Base-by-base conservation (phyloP, 371 early-diverging fungal genomes). In the Parasitella parasitica region DNA sequence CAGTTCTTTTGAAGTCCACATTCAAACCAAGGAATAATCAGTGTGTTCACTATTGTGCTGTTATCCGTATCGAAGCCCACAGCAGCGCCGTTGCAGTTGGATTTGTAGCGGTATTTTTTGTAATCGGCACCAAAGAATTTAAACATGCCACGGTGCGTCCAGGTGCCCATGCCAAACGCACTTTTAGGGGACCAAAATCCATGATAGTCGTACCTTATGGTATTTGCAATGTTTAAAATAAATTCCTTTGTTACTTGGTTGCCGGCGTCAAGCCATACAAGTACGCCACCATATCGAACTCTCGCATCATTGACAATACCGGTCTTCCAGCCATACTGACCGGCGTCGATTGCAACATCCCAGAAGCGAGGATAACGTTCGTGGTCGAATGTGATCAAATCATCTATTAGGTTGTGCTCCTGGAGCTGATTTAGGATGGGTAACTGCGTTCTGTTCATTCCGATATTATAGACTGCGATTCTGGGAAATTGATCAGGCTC, bases 251-350 rank as follows among this genome's bases (percentile, higher is more conserved):
- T 80, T 43, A 83, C 67, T 69, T 75, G 63, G 54, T 85, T 84
- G 28, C 88, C 88, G 0, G 86, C 81, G 69, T 88, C 88, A 18
- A 86, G 56, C 88, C 88, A 88, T 1, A 86, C 69, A 3, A 86
- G 39, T 3, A 77, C 52, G 1, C 86, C 86, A 11, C 77, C 79
- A 55, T 78, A 81, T 39, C 72, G 63, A 6, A 76, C 59, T 0
- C 82, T 71, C 3, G 85, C 82, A 63, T 88, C 86, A 30, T 80
- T 69, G 30, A 88, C 71, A 37, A 86, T 85, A 8, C 88, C 88
- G 1, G 85, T 78, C 58, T 88, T 88, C 88, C 88, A 88, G 7
- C 78, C 88, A 39, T 88, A 88, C 62, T 88, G 85, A 38, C 88
- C 88, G 11, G 83, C 77, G 16, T 75, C 75, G 36, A 80, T 69